phyloP scores from a whole-genome alignment of 768 basidiomycete genomes.

The Xerocomellus chrysenteron region DNA sequence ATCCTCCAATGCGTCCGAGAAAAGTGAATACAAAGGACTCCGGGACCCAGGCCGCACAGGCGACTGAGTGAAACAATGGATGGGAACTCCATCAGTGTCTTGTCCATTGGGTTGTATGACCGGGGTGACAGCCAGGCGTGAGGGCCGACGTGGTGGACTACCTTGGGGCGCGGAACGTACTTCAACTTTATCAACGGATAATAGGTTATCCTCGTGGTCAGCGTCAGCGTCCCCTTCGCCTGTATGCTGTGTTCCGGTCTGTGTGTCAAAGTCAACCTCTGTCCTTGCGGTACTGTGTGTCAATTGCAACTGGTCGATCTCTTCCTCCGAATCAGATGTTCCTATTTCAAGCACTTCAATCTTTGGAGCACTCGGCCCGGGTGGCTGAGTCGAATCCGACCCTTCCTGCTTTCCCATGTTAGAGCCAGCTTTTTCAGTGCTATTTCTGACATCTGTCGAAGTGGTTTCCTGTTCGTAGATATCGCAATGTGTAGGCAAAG shows the following conservation, averaged over 20 bases:
- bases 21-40: conserved; percentile 26
- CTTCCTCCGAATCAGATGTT: conserved; percentile 8
- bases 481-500: neutral
- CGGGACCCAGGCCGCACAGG: neutral
- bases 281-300: neutral
- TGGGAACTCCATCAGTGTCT: neutral
- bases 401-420: neutral
- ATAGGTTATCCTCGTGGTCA: neutral
- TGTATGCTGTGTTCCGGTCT: neutral
- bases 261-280: neutral
- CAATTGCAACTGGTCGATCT: conserved; percentile 10
- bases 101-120: neutral
- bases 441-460: neutral
- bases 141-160: neutral
- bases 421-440: neutral
- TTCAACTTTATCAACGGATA: conserved; percentile 8
- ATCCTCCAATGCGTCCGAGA: conserved; percentile 17
- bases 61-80: neutral
- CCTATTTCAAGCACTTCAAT: conserved; percentile 12
- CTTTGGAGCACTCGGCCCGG: conserved; percentile 4
- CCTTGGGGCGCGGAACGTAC: neutral
- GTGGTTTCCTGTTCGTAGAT: neutral
- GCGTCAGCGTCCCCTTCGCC: neutral
- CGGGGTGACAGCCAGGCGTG: neutral
- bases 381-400: neutral